Evolutionary conservation across 208 protist genomes (phyloP).

Genomic region (Trypanosoma caninum): DNA sequence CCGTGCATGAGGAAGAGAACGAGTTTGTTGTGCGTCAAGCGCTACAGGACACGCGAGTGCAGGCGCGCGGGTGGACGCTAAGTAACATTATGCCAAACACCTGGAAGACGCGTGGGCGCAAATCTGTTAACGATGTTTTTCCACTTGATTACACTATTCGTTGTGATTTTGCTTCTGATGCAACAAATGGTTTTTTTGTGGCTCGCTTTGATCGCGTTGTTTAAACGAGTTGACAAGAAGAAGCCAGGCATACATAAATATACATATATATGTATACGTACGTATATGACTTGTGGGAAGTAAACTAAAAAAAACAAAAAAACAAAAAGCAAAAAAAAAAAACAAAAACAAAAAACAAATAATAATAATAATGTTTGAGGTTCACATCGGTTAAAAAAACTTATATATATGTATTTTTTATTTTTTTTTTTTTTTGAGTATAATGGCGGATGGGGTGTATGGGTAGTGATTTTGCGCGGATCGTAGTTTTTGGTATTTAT

Average conservation of each 20-base stretch:
- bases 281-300: background rate
- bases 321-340: background rate
- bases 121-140: constrained; percentile 21
- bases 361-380: background rate
- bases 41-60: constrained; percentile 66
- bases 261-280: constrained; percentile 1
- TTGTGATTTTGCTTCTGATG: constrained; percentile 65
- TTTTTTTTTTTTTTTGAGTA: background rate
- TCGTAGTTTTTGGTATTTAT: too few species aligned
- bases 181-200: constrained; percentile 87
- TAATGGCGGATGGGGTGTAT: too few species aligned
- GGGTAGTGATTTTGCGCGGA: too few species aligned
- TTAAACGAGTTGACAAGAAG: constrained; percentile 8
- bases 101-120: constrained; percentile 57
- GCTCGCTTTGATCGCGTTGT: constrained; percentile 73
- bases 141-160: constrained; percentile 82
- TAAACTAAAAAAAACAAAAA: background rate
- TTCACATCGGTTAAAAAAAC: background rate
- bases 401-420: background rate
- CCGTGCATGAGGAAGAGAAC: constrained; percentile 87
- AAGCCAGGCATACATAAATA: background rate
- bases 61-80: constrained; percentile 69
- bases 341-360: constrained; percentile 1
- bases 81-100: constrained; percentile 77
- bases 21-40: constrained; percentile 86